Evolutionary conservation across 768 basidiomycete species (phyloP).

Genomic region (Serendipita vermifera): DNA sequence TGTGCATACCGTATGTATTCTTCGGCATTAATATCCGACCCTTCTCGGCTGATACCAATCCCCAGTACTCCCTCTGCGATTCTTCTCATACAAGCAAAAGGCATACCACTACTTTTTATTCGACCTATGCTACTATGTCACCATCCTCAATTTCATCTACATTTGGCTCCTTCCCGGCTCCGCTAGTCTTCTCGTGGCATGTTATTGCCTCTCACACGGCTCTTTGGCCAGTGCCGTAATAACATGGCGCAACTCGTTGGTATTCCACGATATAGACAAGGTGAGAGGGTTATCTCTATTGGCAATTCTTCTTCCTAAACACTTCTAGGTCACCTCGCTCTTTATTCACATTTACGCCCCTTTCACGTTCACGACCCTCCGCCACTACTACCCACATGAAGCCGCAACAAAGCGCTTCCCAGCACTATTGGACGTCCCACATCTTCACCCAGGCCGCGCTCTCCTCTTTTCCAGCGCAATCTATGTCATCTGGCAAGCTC

Average conservation of each 20-base stretch:
- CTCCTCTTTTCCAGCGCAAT: conserved; percentile 70
- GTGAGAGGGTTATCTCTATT: too few relatives aligned
- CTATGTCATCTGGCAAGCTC: conserved; percentile 85
- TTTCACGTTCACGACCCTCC: conserved; percentile 79
- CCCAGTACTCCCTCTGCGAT: conserved; percentile 62
- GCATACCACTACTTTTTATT: conserved; percentile 92
- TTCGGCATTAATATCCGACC: conserved; percentile 6
- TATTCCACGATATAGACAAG: conserved; percentile 96
- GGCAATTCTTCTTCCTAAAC: too few relatives aligned
- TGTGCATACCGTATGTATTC: background rate
- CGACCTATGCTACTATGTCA: conserved; percentile 87
- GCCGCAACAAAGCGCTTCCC: conserved; percentile 72
- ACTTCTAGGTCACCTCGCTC: conserved; percentile 85
- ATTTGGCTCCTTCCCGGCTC: conserved; percentile 80
- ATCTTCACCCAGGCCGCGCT: conserved; percentile 56
- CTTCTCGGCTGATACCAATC: conserved; percentile 11
- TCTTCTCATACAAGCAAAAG: conserved; percentile 81
- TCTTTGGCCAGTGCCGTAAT: conserved; percentile 87
- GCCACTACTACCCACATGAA: conserved; percentile 88
- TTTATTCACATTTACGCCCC: conserved; percentile 94
- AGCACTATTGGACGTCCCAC: conserved; percentile 55
- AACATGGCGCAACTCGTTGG: conserved; percentile 96
- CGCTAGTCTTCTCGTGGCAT: conserved; percentile 71
- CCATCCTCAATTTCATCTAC: conserved; percentile 80
- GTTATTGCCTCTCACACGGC: conserved; percentile 86